Percentiles rank a stretch among this genome's conserved stretches.
phyloP scores from a whole-genome alignment of 2,329 filamentous ascomycete genomes.

The Fusarium burgessii region DNA sequence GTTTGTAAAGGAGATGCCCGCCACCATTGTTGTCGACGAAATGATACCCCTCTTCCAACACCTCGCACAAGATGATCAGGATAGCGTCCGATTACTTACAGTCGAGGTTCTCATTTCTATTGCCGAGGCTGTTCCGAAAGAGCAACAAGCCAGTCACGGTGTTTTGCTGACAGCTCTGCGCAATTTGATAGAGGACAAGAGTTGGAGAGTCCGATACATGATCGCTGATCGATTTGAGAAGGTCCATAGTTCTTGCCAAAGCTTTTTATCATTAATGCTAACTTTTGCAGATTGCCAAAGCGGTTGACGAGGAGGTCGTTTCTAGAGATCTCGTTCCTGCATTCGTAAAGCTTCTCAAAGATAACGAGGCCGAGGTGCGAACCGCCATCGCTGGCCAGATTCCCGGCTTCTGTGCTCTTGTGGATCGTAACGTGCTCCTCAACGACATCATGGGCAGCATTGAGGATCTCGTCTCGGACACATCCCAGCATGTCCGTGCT shows the following conservation, averaged over 20 bases:
- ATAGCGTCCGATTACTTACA: slow-evolving; percentile 94
- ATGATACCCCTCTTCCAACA: slow-evolving; percentile 99
- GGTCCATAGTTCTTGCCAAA: slow-evolving; percentile 55
- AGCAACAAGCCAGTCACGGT: slow-evolving; percentile 96
- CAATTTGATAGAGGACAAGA: slow-evolving; percentile 98
- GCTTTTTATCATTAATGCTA: slow-evolving; percentile 49
- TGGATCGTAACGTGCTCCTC: slow-evolving; percentile 88
- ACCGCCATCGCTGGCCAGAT: slow-evolving; percentile 98
- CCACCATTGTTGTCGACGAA: slow-evolving; percentile 92
- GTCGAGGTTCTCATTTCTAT: slow-evolving; percentile 97
- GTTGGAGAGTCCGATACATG: slow-evolving; percentile 99
- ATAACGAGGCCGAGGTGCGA: slow-evolving; percentile 96
- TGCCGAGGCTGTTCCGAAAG: slow-evolving; percentile 96
- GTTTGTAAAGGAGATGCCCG: slow-evolving; percentile 97
- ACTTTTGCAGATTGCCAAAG: slow-evolving; percentile 85
- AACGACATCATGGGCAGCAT: slow-evolving; percentile 97
- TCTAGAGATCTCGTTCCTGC: slow-evolving; percentile 93
- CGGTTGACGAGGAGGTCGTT: slow-evolving; percentile 96
- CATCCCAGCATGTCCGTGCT: slow-evolving; percentile 95
- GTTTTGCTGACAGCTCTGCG: slow-evolving; percentile 90
- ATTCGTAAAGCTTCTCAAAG: slow-evolving; percentile 97
- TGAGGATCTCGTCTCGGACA: slow-evolving; percentile 95
- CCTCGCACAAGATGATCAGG: slow-evolving; percentile 94
- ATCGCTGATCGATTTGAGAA: slow-evolving; percentile 98
- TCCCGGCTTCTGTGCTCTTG: slow-evolving; percentile 91